Evolutionary conservation across 2,329 filamentous ascomycete genomes (phyloP), one percentile per base, ranked within the genome.

Genomic region (Biscogniauxia sp.): DNA sequence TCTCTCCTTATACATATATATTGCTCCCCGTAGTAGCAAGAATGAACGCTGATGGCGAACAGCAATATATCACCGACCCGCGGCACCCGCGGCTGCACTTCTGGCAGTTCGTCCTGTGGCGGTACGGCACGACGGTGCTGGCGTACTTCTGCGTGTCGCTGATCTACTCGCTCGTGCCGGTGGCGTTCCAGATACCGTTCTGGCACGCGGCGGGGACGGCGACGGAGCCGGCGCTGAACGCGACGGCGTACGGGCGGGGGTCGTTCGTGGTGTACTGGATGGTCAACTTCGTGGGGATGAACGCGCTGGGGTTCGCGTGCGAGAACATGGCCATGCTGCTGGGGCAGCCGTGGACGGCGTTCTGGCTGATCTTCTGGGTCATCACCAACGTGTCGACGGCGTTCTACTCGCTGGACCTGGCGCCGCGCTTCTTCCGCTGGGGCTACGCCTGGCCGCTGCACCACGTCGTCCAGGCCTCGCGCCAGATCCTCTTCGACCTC

Each of bases 361-460:
- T 88, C 0, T 90, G 86, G 80, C 73, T 90, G 1, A 87, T 89
- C 59, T 88, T 88, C 67, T 88, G 85, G 86, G 84, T 89, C 51
- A 86, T 89, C 59, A 82, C 84, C 6, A 90, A 90, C 66, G 84
- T 88, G 0, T 76, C 80, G 0, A 87, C 84, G 0, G 75, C 79
- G 0, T 88, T 89, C 66, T 85, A 88, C 69, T 74, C 82, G 3
- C 75, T 89, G 51, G 83, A 85, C 25, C 74, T 89, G 23, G 80
- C 83, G 1, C 82, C 84, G 0, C 75, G 72, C 0, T 88, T 89
- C 67, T 90, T 85, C 69, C 69, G 73, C 2, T 89, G 84, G 83
- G 85, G 84, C 0, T 87, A 87, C 68, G 86, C 81, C 0, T 87
- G 85, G 83, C 87, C 86, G 8, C 72, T 89, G 58, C 83, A 88